Base-by-base conservation (phyloP, 441 rosid genomes). In the Brassica balearica region DNA sequence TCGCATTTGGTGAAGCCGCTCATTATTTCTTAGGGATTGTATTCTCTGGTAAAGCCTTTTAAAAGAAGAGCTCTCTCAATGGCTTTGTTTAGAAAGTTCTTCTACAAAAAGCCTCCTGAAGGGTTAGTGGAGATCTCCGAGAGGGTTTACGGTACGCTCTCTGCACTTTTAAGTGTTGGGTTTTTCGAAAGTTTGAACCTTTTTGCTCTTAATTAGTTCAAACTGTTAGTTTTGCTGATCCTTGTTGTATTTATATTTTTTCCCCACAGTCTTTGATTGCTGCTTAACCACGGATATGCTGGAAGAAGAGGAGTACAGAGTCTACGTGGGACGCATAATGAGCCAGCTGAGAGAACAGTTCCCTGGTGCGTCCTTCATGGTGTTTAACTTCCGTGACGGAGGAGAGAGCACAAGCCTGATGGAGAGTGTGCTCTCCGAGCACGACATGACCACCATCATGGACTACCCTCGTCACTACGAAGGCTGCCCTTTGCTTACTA, bases 41-140 rank as follows among this genome's bases (percentile, higher is more conserved):
- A 5, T 68, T 69, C 73, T 64, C 3, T 51, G 63, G 34, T 78
- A 46, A 25, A 51, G 32, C 77, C 32, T 74, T 63, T 79, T 29
- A 29, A 53, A 69, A 65, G 72, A 58, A 22, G 22, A 51, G 15
- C 46, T 36, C 62, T 27, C 19, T 17, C 65, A 58, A 94, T 94
- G 98, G 97, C 92, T 64, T 80, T 92, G 83, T 88, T 94, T 43
- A 86, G 94, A 75, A 92, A 90, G 88, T 85, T 94, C 75, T 92
- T 94, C 83, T 82, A 85, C 29, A 80, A 89, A 81, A 94, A 90
- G 75, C 94, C 97, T 60, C 97, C 98, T 55, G 94, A 87, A 63
- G 93, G 97, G 75, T 92, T 95, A 61, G 72, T 91, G 79, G 98
- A 95, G 91, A 90, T 95, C 83, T 88, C 97, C 8, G 94, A 95